These are phyloP conservation scores for Pichia exigua DNA, from an alignment of 805 yeast genomes.

Conservation along the genomic window DNA sequence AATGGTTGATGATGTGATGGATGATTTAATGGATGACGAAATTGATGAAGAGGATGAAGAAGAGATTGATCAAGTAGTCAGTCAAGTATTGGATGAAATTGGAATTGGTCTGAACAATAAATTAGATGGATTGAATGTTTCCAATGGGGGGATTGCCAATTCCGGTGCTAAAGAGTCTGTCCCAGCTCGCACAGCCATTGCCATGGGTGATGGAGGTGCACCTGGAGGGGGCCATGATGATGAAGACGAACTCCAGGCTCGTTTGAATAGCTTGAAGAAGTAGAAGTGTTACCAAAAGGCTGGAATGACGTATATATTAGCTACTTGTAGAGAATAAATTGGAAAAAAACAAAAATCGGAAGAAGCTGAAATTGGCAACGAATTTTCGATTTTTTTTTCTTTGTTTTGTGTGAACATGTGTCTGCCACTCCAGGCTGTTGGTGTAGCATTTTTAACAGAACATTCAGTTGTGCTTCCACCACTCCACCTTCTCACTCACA, in stretches of 20 bases:
- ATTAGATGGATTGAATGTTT: conserved; percentile 24
- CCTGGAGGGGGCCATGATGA: conserved; percentile 36
- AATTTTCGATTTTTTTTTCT: background rate
- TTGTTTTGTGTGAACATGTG: background rate
- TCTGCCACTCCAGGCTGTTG: background rate
- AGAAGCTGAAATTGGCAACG: background rate
- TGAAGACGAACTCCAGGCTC: conserved; percentile 84
- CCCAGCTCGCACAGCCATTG: conserved; percentile 28
- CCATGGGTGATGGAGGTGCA: conserved; percentile 1
- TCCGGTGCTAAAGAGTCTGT: conserved; percentile 16
- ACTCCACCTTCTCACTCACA: too few relatives aligned
- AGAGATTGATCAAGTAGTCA: conserved; percentile 85
- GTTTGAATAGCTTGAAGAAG: conserved; percentile 75
- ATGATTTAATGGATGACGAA: conserved; percentile 91
- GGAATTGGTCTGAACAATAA: conserved; percentile 71
- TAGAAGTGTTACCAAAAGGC: background rate
- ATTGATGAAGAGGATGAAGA: conserved; percentile 73
- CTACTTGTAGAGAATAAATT: too few relatives aligned
- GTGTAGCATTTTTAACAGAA: too few relatives aligned
- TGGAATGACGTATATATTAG: background rate
- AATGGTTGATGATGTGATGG: conserved; percentile 97
- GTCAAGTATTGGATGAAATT: conserved; percentile 89
- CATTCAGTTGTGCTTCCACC: background rate
- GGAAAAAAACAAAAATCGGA: background rate
- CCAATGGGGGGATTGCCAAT: background rate